Evolutionary conservation across 2,329 filamentous ascomycete genomes (phyloP), one percentile per base, ranked within the genome.

Genomic region (Cladosporium sp.): DNA sequence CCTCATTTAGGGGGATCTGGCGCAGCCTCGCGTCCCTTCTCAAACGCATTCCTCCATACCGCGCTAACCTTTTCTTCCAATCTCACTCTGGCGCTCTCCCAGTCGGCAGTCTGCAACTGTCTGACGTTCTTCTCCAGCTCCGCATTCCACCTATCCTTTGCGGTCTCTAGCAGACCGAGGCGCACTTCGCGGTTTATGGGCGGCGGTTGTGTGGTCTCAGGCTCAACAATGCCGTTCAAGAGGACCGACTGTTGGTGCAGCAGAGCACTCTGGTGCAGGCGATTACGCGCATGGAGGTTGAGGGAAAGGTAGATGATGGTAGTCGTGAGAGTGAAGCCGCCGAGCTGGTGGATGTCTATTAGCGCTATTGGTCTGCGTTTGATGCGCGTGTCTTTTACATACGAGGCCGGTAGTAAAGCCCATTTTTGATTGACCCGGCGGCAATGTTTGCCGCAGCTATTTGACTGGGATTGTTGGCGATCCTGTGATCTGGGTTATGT

Each of bases 331-430:
- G 74, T 76, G 53, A 76, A 65, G 63, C 74, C 74, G 59, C 73
- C 71, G 52, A 77, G 67, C 74, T 77, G 56, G 16, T 38, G 15
- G 35, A 25, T 19, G n/a, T 29, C 50, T 11, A 43, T 48, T 39
- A 50, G 53, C 43, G 33, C 39, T 22, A 15, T 47, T 41, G 29
- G 39, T n/a, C 9, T 18, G 55, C 13, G 38, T 36, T 39, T 16
- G 25, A 30, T 11, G 16, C 8, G 27, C 32, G 33, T 30, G 25
- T 4, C 15, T 25, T 1, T 15, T 51, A 62, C 67, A 40, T 67
- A 77, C 74, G 58, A 77, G 73, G 66, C 74, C 74, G 15, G 72
- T 74, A 53, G 72, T 73, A 67, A 77, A 76, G 62, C 74, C 74
- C 74, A 77, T 77, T 19, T 15, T 25, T 15, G 18, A 16, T 22